These are phyloP conservation scores for Fusarium lateritium DNA, from an alignment of 2,329 filamentous ascomycete genomes.

Conservation along the genomic window DNA sequence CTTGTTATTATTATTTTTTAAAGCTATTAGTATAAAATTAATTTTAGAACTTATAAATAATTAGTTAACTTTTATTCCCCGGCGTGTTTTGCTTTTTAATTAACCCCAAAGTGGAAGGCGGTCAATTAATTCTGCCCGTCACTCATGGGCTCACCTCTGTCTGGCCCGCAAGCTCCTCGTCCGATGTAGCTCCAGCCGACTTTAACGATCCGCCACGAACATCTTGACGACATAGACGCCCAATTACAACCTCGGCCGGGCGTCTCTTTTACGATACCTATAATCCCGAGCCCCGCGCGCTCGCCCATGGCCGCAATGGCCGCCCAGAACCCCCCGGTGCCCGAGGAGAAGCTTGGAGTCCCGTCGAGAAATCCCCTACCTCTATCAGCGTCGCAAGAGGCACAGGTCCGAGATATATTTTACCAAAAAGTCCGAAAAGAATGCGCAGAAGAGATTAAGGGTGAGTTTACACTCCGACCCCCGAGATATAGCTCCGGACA, in stretches of 20 bases:
- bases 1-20: too few relatives aligned
- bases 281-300: constrained; percentile 20
- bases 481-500: not conserved
- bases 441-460: constrained; percentile 85
- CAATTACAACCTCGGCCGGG: not conserved
- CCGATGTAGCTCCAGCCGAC: constrained; percentile 37
- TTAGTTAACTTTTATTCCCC: too few relatives aligned
- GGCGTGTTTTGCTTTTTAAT: constrained; percentile 13
- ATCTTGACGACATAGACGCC: not conserved
- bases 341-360: constrained; percentile 58
- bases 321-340: constrained; percentile 53
- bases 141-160: constrained; percentile 46
- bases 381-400: constrained; percentile 84
- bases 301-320: constrained; percentile 54
- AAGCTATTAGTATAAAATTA: too few relatives aligned
- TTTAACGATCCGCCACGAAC: constrained; percentile 16
- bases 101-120: constrained; percentile 34
- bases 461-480: constrained; percentile 57
- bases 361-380: constrained; percentile 85
- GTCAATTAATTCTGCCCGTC: constrained; percentile 40
- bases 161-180: constrained; percentile 46
- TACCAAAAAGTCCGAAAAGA: constrained; percentile 82
- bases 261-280: not conserved
- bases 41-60: too few relatives aligned
- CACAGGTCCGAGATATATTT: constrained; percentile 85